Base-by-base conservation (phyloP, 371 early-diverging fungal species). In the Mortierella sp. region DNA sequence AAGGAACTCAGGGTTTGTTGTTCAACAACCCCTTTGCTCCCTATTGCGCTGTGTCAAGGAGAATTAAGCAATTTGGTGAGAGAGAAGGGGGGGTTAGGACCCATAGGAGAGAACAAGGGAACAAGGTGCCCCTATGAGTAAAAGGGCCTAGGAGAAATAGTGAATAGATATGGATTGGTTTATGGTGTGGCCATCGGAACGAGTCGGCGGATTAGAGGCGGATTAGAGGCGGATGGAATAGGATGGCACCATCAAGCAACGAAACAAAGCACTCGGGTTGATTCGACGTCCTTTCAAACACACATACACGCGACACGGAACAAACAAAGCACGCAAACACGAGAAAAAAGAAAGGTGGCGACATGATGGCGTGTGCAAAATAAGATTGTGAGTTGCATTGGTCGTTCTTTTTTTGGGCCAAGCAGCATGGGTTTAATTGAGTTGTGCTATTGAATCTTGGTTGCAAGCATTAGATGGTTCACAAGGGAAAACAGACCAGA, bases 351-450 rank as follows among this genome's bases (percentile, higher is more conserved):
- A 34, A 61, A 21, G 16, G 64, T 61, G 64, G 64, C 37, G 64
- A 31, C 64, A 61, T 61, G 64, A 61, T 61, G 64, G 64, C 64
- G 67, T 67, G 31, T 61, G 19, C 61, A 31, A 59, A 54, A 53
- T 21, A 53, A 6, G n/a, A 24, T 50, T 50, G 16, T 50, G 14
- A 14, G 50, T 50, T 50, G 50, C 16, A 16, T 14, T 50, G 13
- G 13, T 13, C 19, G 50, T n/a, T 10, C 28, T 13, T 4, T 11
- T 28, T 28, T 40, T 67, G 64, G 37, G 64, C 21, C 64, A 37
- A 61, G 64, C 61, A 61, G 9, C 0, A 13, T 57, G 10, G 0
- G 3, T 14, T 57, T 16, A 59, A n/a, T 6, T 54, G 43, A 40
- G 2, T 4, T 40, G 43, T n/a, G 6, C 28, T 57, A 28, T 28